Base-by-base conservation (phyloP, 192 early-diverging fungal species). In the Phycomyces blakesleeanus region DNA sequence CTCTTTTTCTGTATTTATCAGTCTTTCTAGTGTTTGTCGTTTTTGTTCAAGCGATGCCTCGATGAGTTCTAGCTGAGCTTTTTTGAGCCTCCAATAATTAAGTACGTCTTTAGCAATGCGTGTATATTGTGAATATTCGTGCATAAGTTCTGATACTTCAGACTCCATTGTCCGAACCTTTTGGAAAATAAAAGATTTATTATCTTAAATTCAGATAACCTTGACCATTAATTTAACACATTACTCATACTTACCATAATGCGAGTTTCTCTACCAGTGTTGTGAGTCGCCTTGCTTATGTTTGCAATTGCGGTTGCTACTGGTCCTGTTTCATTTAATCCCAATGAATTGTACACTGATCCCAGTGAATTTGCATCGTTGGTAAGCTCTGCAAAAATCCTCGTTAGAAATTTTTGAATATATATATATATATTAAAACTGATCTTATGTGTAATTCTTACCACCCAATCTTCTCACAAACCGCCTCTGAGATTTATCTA, bases 401-500 rank as follows among this genome's bases (percentile, higher is more conserved):
- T 34, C 29, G 29, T 7, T 7, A 34, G 7, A 2, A 59, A 41
- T 24, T 18, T 21, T 7, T 29, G 34, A 37, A 59, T 25, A 15
- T 14, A 44, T 21, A 26, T 27, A 15, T 47, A 25, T 24, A 15
- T 22, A 21, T 26, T 49, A 5, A 12, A 3, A 27, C 3, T 0
- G 2, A 20, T 3, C 20, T 0, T 51, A 16, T 21, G 18, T 51
- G 18, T 12, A 34, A 10, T 26, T 60, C 21, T 64, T 56, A 83
- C 81, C 81, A 58, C 76, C 78, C 20, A 88, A 78, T 62, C 81
- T 79, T 67, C 85, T 83, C 24, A 83, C 76, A 52, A 94, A 82
- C 37, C 83, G 77, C 55, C 84, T 84, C 59, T 94, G 86, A 40
- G 80, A 81, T 53, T 84, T 86, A 59, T 88, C 84, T 27, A 93